Evolutionary conservation across 352 stramenopile genomes (phyloP).

Genomic region (Plasmopara muralis): DNA sequence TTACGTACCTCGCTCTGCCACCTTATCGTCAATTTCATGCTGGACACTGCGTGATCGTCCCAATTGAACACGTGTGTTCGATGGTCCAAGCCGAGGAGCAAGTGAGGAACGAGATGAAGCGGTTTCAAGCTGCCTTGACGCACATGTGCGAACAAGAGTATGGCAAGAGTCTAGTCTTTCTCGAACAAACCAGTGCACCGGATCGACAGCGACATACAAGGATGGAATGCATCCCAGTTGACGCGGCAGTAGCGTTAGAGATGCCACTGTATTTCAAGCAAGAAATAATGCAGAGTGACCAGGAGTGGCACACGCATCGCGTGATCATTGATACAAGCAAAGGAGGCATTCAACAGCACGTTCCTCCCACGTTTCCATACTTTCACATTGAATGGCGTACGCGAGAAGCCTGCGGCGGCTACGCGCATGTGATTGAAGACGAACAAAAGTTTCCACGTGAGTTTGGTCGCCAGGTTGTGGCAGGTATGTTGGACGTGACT

Average conservation of each 20-base stretch:
- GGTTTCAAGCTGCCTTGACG: slow-evolving; percentile 53
- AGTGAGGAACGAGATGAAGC: slow-evolving; percentile 51
- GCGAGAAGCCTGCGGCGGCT: slow-evolving; percentile 36
- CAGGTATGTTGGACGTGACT: slow-evolving; percentile 66
- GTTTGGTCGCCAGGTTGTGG: slow-evolving; percentile 74
- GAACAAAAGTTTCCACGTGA: slow-evolving; percentile 63
- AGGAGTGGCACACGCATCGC: slow-evolving; percentile 77
- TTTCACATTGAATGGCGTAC: slow-evolving; percentile 78
- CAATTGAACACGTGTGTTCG: slow-evolving; percentile 61
- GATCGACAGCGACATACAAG: slow-evolving; percentile 55
- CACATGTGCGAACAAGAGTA: slow-evolving; percentile 55
- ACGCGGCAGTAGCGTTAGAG: slow-evolving; percentile 48
- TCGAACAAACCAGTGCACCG: slow-evolving; percentile 69
- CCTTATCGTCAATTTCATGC: slow-evolving; percentile 47
- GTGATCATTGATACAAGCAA: slow-evolving; percentile 73
- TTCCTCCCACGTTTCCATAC: slow-evolving; percentile 76
- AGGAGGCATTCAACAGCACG: slow-evolving; percentile 47
- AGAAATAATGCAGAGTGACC: slow-evolving; percentile 65
- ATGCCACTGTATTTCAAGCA: slow-evolving; percentile 81
- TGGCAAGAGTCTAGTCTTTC: slow-evolving; percentile 59
- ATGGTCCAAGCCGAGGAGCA: slow-evolving; percentile 56
- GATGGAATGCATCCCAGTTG: slow-evolving; percentile 78
- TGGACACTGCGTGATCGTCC: slow-evolving; percentile 69
- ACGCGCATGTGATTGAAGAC: slow-evolving; percentile 80
- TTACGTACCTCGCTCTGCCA: slow-evolving; percentile 66